Evolutionary conservation across 257 asterid genomes (phyloP).

Genomic region (Parsonsia alboflavescens): DNA sequence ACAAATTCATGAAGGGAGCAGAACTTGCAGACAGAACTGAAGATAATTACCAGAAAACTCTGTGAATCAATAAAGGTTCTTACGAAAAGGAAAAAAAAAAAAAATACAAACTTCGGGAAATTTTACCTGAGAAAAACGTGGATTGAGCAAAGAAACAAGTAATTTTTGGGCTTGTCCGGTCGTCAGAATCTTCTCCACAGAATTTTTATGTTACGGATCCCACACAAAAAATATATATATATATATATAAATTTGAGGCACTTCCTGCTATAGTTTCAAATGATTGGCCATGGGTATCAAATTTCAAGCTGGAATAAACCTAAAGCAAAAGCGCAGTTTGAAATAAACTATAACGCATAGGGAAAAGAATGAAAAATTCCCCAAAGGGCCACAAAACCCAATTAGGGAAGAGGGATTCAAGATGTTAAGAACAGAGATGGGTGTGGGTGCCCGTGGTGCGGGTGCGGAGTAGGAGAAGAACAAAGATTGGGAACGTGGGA

Average conservation of each 20-base stretch:
- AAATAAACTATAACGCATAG: background rate
- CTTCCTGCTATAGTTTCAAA: background rate
- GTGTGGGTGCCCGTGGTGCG: too few relatives aligned
- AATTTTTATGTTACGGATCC: conserved; percentile 1
- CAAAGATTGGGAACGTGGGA: background rate
- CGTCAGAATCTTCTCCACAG: background rate
- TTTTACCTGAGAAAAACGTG: background rate
- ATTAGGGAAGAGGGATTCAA: background rate
- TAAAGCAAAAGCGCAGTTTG: background rate
- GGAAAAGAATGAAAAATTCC: background rate
- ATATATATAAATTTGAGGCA: background rate
- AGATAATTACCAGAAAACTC: background rate
- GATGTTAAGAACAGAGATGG: background rate
- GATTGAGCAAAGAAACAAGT: background rate
- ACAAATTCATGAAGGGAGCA: background rate
- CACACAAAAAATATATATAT: too few relatives aligned
- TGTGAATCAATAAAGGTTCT: background rate
- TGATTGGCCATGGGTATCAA: background rate
- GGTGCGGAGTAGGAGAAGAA: too few relatives aligned
- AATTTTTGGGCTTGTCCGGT: background rate
- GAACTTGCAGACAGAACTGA: background rate
- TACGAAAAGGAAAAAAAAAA: background rate
- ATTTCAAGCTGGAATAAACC: background rate
- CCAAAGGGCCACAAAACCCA: background rate
- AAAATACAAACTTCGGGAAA: background rate